phyloP scores from a whole-genome alignment of 768 basidiomycete genomes.

The Kwoniella mangroviensis region DNA sequence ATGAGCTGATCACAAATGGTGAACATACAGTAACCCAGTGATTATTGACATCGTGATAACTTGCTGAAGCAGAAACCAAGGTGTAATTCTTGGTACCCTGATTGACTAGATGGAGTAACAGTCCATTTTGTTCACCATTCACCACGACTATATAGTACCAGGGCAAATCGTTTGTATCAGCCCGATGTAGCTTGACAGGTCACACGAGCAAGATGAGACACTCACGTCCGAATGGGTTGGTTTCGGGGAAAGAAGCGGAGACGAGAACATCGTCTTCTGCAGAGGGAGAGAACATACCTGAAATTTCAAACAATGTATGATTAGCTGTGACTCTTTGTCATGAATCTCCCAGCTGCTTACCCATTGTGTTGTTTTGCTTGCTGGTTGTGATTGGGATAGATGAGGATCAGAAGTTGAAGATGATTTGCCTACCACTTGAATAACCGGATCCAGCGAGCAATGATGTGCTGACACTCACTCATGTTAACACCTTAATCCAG shows the following conservation, averaged over 20 bases:
- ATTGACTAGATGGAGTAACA: conserved; percentile 49
- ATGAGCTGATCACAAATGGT: background rate
- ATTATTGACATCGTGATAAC: conserved; percentile 51
- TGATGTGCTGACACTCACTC: conserved; percentile 6
- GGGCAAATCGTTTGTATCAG: background rate
- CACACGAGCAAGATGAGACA: background rate
- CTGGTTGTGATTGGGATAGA: background rate
- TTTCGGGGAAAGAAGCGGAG: conserved; percentile 51
- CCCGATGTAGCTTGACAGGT: too few species aligned
- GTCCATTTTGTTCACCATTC: conserved; percentile 52
- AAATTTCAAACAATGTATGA: background rate
- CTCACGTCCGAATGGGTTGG: conserved; percentile 55
- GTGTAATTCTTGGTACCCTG: conserved; percentile 53
- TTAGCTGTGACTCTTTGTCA: background rate
- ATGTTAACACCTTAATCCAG: background rate
- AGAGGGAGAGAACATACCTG: conserved; percentile 50
- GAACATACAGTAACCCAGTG: conserved; percentile 54
- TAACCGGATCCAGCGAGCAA: background rate
- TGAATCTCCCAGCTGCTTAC: background rate
- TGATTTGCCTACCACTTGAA: background rate
- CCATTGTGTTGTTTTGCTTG: background rate
- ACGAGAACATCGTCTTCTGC: conserved; percentile 49
- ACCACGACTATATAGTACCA: conserved; percentile 41
- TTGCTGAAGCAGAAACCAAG: conserved; percentile 50
- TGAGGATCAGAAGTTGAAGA: background rate